Evolutionary conservation across 768 basidiomycete species (phyloP).

Genomic region (Termitomyces titanicus): DNA sequence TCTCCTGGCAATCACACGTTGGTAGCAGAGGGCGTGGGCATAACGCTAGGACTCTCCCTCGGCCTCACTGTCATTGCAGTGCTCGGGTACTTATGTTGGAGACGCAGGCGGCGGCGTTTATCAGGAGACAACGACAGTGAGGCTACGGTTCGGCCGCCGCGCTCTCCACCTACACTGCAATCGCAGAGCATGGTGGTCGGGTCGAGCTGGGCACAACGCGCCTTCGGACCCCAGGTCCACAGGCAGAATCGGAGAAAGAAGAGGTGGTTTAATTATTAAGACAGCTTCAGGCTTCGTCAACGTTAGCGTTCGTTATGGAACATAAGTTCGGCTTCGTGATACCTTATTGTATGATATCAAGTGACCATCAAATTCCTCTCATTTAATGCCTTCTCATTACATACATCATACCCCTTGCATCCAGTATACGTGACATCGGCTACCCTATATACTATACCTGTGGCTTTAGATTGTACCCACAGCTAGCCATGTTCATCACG

Average conservation of each 20-base stretch:
- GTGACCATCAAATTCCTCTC: too few relatives aligned
- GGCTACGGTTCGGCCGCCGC: neutral
- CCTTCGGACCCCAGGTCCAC: neutral
- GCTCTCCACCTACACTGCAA: neutral
- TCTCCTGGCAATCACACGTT: conserved; percentile 10
- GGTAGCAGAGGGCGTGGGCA: conserved; percentile 21
- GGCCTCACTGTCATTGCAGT: conserved; percentile 23
- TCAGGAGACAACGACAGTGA: conserved; percentile 8
- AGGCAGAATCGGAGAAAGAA: neutral
- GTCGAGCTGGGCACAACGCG: neutral
- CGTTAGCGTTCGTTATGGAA: neutral
- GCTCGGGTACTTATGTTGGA: conserved; percentile 19
- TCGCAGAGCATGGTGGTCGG: neutral
- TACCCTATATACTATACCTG: too few relatives aligned
- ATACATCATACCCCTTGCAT: too few relatives aligned
- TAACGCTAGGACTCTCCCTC: conserved; percentile 26
- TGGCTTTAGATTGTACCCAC: neutral
- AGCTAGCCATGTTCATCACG: neutral
- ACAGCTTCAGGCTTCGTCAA: neutral
- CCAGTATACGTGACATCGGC: neutral
- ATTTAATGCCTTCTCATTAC: neutral
- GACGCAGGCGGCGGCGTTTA: conserved; percentile 16
- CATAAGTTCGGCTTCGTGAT: neutral
- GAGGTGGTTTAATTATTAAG: conserved; percentile 3
- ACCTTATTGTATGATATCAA: too few relatives aligned